These are phyloP conservation scores for Verticillium nubilum DNA, from an alignment of 2,329 filamentous ascomycete species.

Conservation along the genomic window DNA sequence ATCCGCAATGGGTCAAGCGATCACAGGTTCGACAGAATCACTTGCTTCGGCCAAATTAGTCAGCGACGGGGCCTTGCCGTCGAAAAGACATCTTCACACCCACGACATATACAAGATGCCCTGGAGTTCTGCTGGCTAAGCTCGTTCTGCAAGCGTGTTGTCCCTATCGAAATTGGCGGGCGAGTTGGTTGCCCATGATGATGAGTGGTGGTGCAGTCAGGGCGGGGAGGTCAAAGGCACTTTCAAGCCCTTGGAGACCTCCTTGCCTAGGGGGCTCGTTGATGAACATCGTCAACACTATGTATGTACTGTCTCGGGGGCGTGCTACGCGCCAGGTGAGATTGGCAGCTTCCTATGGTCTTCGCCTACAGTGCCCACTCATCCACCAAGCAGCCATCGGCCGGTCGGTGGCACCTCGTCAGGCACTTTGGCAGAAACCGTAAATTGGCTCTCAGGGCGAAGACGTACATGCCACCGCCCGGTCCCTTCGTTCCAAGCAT, in stretches of 20 bases:
- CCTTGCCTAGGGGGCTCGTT: background rate
- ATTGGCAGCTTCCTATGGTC: background rate
- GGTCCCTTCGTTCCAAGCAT: background rate
- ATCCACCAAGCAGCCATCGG: background rate
- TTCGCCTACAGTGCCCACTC: background rate
- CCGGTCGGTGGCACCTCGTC: constrained; percentile 3
- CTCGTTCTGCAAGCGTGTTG: background rate
- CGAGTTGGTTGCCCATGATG: too few relatives aligned
- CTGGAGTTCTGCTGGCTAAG: background rate
- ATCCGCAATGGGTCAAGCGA: background rate
- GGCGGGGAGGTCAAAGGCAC: background rate
- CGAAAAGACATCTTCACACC: too few relatives aligned
- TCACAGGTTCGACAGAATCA: background rate
- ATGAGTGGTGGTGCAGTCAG: too few relatives aligned
- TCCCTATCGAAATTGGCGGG: too few relatives aligned
- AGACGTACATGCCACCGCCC: constrained; percentile 8
- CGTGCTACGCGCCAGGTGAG: background rate
- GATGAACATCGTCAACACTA: background rate
- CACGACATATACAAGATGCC: too few relatives aligned
- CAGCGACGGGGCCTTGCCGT: background rate
- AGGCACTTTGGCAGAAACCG: constrained; percentile 10
- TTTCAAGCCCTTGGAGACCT: too few relatives aligned
- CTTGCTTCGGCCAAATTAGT: background rate
- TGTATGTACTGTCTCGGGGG: background rate
- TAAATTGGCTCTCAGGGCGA: constrained; percentile 10